Evolutionary conservation across 805 yeast species (phyloP).

Genomic region (Nakazawaea anatomiae): DNA sequence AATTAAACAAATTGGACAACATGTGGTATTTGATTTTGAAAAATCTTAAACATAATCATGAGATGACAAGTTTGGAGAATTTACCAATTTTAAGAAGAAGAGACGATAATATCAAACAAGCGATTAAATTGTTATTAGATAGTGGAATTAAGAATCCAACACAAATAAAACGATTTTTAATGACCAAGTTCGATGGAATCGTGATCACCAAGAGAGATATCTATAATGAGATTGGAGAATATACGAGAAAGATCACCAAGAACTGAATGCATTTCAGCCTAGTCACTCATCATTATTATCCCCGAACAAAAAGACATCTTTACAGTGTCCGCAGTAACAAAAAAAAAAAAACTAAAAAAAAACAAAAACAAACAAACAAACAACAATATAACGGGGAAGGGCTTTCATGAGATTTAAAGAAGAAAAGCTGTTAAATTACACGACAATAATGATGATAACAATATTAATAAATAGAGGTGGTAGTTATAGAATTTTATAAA

Average conservation of each 20-base stretch:
- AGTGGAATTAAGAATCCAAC: constrained; percentile 4
- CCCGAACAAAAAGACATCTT: neutral
- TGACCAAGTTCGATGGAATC: constrained; percentile 2
- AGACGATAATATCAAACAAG: constrained; percentile 3
- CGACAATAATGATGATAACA: too few species aligned
- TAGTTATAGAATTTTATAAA: too few species aligned
- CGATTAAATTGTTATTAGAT: constrained; percentile 3
- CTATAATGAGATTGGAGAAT: constrained; percentile 9
- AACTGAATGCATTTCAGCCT: too few species aligned
- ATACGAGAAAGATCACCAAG: neutral
- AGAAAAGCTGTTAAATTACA: too few species aligned
- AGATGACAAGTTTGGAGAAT: constrained; percentile 1
- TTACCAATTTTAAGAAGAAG: constrained; percentile 8
- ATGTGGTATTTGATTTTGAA: constrained; percentile 4
- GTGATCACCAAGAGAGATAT: constrained; percentile 9
- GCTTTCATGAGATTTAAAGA: too few species aligned
- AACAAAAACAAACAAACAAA: too few species aligned
- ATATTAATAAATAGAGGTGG: too few species aligned
- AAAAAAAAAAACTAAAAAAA: too few species aligned
- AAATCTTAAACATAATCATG: constrained; percentile 5
- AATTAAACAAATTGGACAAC: constrained; percentile 6
- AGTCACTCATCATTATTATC: neutral
- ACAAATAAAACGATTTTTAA: constrained; percentile 2
- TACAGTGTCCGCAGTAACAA: neutral
- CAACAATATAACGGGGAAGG: too few species aligned